These are phyloP conservation scores for Sherardia arvensis DNA, from an alignment of 257 asterid species.

Conservation along the genomic window DNA sequence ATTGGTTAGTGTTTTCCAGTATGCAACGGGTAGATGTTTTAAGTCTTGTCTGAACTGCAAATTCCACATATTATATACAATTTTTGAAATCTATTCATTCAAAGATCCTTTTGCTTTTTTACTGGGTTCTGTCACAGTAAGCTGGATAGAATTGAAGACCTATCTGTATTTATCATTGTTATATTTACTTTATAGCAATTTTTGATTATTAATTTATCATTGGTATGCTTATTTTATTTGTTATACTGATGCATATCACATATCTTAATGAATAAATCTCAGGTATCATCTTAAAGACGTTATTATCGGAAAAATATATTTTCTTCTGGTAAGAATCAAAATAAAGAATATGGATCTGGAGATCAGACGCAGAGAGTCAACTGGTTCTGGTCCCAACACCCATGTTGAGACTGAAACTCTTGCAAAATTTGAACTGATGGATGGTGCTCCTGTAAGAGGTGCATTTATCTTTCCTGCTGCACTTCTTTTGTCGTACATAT, in stretches of 20 bases:
- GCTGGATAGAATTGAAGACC: neutral
- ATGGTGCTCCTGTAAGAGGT: conserved; percentile 99
- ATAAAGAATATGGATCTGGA: conserved; percentile 97
- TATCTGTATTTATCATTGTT: neutral
- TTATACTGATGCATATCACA: conserved; percentile 5
- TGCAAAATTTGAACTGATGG: conserved; percentile 98
- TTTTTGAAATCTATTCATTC: neutral
- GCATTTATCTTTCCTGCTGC: too few species aligned
- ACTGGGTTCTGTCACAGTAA: neutral
- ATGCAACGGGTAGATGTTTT: too few species aligned
- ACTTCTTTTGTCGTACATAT: too few species aligned
- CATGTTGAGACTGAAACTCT: conserved; percentile 99
- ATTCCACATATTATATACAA: too few species aligned
- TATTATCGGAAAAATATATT: conserved; percentile 85
- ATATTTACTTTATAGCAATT: neutral
- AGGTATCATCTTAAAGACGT: conserved; percentile 98
- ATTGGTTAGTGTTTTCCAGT: neutral
- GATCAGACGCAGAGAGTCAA: conserved; percentile 91
- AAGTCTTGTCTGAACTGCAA: too few species aligned
- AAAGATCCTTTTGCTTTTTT: neutral
- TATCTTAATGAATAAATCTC: conserved; percentile 22
- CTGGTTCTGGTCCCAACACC: conserved; percentile 91
- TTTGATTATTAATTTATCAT: neutral
- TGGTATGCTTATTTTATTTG: neutral
- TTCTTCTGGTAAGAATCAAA: conserved; percentile 94